Evolutionary conservation across 495 filamentous ascomycete genomes (phyloP), one percentile per base, ranked within the genome.

Genomic region (Hypoxylon cercidicola): DNA sequence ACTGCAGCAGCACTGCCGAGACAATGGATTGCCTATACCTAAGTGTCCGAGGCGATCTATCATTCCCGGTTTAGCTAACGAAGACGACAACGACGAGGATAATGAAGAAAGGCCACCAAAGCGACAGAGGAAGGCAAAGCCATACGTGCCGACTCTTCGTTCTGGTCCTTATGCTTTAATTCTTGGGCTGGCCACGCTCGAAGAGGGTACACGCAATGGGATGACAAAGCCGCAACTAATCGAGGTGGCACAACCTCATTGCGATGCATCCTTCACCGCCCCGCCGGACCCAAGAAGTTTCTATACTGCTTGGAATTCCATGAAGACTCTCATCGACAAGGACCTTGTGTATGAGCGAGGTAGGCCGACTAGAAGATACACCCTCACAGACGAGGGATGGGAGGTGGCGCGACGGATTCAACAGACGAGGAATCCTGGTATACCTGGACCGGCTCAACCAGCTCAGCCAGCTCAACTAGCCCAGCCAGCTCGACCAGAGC

Each of bases 301-400:
- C 69, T 92, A 91, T 64, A 95, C 91, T 1, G 92, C 91, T 0
- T 96, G 92, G 92, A 88, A 83, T 69, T 91, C 90, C 0, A 96
- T 96, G 86, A 93, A 91, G 67, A 90, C 88, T 0, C 77, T 95
- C 23, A 66, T 87, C 1, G 78, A 87, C 23, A 93, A 93, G 74
- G 90, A 93, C 40, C 78, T 93, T 9, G 90, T 93, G 0, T 88
- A 87, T 59, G 86, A 90, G 51, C 84, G 85, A 37, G 89, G 90
- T 0, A 81, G 88, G 23, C 91, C 91, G 1, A 73, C 87, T 12
- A 80, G 86, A 49, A 88, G 83, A 64, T 96, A 92, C 73, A 74
- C 77, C 3, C 79, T 96, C 13, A 91, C 90, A 0, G 91, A 93
- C 25, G 89, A 90, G 53, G 92, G 92, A 1, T 90, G 89, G 86